Evolutionary conservation across 331 rosid species (phyloP).

Genomic region (Cydonia oblonga): DNA sequence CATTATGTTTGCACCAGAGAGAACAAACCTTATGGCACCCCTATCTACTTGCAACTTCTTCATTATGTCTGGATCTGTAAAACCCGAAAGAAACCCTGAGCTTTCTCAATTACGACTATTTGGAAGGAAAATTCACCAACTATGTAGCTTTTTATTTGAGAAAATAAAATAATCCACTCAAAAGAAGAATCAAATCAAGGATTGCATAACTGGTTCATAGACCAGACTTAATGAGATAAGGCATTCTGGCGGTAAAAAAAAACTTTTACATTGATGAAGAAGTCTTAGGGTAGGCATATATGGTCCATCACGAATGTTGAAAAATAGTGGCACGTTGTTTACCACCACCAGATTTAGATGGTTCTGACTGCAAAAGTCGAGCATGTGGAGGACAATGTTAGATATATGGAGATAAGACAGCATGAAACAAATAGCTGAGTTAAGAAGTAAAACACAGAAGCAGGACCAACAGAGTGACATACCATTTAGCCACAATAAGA

Average conservation of each 20-base stretch:
- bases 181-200: background rate
- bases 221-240: background rate
- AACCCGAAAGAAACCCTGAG: background rate
- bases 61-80: constrained; percentile 87
- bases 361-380: constrained; percentile 62
- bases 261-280: constrained; percentile 98
- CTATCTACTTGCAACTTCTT: constrained; percentile 91
- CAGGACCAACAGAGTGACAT: constrained; percentile 11
- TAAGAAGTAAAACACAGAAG: background rate
- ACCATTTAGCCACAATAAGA: constrained; percentile 91
- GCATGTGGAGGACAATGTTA: background rate
- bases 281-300: constrained; percentile 97
- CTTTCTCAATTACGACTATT: background rate
- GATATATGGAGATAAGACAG: background rate
- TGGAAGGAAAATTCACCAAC: background rate
- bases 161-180: background rate
- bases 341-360: constrained; percentile 93
- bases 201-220: background rate
- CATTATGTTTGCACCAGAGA: constrained; percentile 98
- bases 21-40: constrained; percentile 90
- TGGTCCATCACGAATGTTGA: constrained; percentile 97
- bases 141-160: background rate
- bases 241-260: background rate
- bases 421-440: background rate
- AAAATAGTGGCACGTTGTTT: constrained; percentile 88